A percentile compares a stretch with the other conserved stretches of the same genome.
These are phyloP conservation scores for Lycium barbarum DNA, from an alignment of 257 asterid species.

Conservation along the genomic window DNA sequence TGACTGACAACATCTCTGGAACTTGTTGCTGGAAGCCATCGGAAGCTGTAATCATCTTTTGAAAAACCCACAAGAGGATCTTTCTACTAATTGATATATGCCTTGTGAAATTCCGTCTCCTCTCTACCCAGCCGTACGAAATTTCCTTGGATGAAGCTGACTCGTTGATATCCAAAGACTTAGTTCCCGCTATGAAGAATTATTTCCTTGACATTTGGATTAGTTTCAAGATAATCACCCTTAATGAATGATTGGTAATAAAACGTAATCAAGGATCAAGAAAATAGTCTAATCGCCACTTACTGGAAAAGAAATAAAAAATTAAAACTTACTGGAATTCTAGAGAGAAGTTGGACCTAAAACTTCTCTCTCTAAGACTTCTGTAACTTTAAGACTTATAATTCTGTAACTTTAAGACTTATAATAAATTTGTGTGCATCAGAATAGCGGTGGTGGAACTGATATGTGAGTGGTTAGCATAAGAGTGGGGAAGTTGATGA, in stretches of 20 bases:
- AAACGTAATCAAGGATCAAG: neutral
- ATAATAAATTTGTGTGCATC: constrained; percentile 17
- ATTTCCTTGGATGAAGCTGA: neutral
- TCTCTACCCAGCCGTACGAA: neutral
- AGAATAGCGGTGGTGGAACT: neutral
- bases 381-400: too few species aligned
- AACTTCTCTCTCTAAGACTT: too few species aligned
- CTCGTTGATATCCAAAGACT: neutral
- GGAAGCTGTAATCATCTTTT: too few species aligned
- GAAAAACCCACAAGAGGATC: too few species aligned
- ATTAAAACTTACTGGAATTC: neutral
- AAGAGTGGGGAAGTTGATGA: neutral
- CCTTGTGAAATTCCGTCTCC: neutral
- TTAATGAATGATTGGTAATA: constrained; percentile 1
- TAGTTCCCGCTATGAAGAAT: neutral
- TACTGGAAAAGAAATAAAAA: neutral
- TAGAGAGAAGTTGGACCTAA: neutral
- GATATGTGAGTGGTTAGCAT: neutral
- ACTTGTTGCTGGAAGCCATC: too few species aligned
- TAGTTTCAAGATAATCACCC: neutral
- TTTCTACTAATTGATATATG: too few species aligned
- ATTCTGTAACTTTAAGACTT: too few species aligned
- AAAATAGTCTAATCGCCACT: neutral
- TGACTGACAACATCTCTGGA: too few species aligned
- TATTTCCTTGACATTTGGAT: neutral